Evolutionary conservation across 345 rosid species (phyloP).

Genomic region (Euphorbia pulcherrima): DNA sequence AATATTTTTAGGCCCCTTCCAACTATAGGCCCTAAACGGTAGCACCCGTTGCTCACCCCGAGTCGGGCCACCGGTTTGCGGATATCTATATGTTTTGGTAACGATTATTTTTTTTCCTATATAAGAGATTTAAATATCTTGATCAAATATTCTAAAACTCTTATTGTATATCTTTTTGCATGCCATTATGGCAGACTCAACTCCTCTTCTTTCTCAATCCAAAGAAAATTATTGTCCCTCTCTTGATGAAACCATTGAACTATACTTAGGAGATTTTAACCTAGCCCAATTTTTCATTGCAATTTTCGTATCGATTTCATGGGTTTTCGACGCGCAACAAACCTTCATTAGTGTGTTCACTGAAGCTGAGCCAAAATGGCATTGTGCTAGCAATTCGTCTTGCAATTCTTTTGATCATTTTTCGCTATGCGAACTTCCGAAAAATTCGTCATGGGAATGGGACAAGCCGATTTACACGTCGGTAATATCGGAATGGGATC

Average conservation of each 20-base stretch:
- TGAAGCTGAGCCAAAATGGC: slow-evolving; percentile 25
- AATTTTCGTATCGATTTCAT: slow-evolving; percentile 13
- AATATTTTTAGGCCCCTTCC: too few species aligned
- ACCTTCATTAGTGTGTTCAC: slow-evolving; percentile 24
- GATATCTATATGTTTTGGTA: too few species aligned
- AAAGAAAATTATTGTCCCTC: neutral
- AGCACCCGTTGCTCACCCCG: too few species aligned
- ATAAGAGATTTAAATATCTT: too few species aligned
- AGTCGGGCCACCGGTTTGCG: too few species aligned
- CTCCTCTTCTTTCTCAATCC: neutral
- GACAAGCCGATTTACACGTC: neutral
- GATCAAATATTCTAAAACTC: too few species aligned
- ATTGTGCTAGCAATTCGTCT: neutral
- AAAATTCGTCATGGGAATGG: slow-evolving; percentile 8
- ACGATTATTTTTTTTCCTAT: too few species aligned
- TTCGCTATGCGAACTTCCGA: slow-evolving; percentile 6
- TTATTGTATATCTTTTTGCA: neutral
- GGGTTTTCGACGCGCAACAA: slow-evolving; percentile 26
- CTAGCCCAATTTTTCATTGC: slow-evolving; percentile 14
- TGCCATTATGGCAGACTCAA: neutral
- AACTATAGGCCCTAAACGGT: too few species aligned
- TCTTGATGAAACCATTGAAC: slow-evolving; percentile 13
- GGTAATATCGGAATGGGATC: slow-evolving; percentile 19
- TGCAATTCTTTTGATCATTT: neutral
- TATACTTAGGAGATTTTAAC: neutral